Evolutionary conservation across 2,329 filamentous ascomycete species (phyloP), one percentile per base, ranked within the genome.

Genomic region (Trichothecium sympodiale): DNA sequence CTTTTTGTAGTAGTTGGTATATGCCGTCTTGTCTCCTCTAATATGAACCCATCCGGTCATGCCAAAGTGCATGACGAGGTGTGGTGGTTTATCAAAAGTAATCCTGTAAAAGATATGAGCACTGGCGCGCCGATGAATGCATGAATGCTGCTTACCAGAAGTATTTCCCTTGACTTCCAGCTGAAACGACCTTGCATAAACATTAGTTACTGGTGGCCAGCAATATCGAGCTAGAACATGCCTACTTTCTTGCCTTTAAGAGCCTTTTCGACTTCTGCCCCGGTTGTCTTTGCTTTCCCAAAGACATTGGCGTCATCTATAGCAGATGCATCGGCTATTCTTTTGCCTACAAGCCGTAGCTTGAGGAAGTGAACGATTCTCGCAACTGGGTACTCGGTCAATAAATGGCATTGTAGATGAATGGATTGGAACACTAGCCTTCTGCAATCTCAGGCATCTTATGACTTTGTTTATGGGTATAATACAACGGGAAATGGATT

Each of bases 101-200:
- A 64, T 58, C 61, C 60, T 63, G 17, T 8, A 12, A 5, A 17
- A 10, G 33, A 9, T n/a, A 27, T 31, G 33, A 30, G 16, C 4
- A n/a, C 30, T 12, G 23, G 23, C 23, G 25, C 16, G 17, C 38
- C 17, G 13, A 30, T 16, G 13, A 20, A 12, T 2, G 30, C 8
- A 9, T 14, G 7, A 6, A 14, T 20, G 15, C 13, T 7, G 41
- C 59, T 40, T 47, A 74, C 77, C 91, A 98, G 56, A 98, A 96
- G 54, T 96, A 96, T 70, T 96, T 98, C 8, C 91, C 91, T 55
- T 95, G 91, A 40, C 83, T 86, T 4, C 83, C 83, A 4, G 83
- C 83, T 36, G 65, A 68, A 8, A 74, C 40, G 4, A 77, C 76
- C 64, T 67, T 16, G 10, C 33, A 42, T 33, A 34, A 27, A 3